These are phyloP conservation scores for Ustilago lituana DNA, from an alignment of 1,284 basidiomycete genomes.

Conservation along the genomic window DNA sequence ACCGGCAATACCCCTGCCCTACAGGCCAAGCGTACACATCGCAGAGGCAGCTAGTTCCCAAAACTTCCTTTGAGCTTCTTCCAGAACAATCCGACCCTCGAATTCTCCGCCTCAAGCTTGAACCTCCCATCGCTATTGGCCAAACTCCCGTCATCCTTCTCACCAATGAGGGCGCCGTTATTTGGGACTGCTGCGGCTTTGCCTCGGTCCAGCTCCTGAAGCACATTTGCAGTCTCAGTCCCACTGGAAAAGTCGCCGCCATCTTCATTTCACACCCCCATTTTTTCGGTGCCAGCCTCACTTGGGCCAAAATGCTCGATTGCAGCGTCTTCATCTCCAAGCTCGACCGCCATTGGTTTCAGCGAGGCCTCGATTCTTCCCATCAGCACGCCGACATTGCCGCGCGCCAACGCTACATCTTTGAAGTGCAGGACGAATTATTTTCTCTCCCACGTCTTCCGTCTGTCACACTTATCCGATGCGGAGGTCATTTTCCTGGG, in stretches of 20 bases:
- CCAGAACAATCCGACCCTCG: conserved; percentile 32
- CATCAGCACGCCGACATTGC: conserved; percentile 17
- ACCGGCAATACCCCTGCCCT: conserved; percentile 28
- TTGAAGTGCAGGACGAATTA: conserved; percentile 13
- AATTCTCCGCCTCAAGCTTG: conserved; percentile 28
- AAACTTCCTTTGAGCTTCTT: conserved; percentile 20
- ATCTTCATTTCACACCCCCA: conserved; percentile 45
- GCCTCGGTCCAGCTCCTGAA: conserved; percentile 29
- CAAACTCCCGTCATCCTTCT: conserved; percentile 37
- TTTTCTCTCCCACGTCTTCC: conserved; percentile 23
- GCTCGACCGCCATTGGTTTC: conserved; percentile 38
- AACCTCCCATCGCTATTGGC: conserved; percentile 37
- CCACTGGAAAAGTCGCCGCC: conserved; percentile 26
- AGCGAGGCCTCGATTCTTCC: conserved; percentile 22
- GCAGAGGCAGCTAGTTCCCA: conserved; percentile 20
- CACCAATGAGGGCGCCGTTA: conserved; percentile 19
- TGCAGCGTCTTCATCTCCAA: conserved; percentile 45
- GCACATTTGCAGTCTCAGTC: conserved; percentile 17
- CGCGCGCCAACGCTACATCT: conserved; percentile 17
- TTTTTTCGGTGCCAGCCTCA: conserved; percentile 25
- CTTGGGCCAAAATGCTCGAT: conserved; percentile 41
- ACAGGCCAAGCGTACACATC: conserved; percentile 32
- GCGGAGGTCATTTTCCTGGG: conserved; percentile 39
- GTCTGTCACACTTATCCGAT: conserved; percentile 19
- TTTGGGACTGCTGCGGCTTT: conserved; percentile 43